These are phyloP conservation scores for Colletotrichum tropicale DNA, from an alignment of 2,329 filamentous ascomycete species.

Conservation along the genomic window DNA sequence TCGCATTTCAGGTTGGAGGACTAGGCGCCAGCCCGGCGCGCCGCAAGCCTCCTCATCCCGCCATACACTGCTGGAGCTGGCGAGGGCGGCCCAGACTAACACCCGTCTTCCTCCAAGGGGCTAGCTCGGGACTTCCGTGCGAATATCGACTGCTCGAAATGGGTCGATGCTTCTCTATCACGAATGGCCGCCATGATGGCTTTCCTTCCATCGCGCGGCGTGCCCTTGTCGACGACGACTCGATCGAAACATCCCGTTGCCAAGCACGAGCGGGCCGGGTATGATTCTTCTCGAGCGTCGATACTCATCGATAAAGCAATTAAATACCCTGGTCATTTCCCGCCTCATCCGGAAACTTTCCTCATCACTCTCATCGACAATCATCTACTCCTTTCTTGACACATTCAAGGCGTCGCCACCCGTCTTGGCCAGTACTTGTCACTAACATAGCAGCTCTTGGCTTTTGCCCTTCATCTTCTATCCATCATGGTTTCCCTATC, in stretches of 20 bases:
- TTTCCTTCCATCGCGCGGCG: background rate
- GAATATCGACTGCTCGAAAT: background rate
- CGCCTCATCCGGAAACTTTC: background rate
- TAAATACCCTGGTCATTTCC: constrained; percentile 4
- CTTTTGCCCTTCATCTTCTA: background rate
- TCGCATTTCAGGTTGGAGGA: background rate
- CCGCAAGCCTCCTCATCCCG: background rate
- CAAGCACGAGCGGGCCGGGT: background rate
- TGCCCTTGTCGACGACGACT: background rate
- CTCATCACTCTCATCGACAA: constrained; percentile 1
- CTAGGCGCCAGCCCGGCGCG: background rate
- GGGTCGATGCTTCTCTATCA: background rate
- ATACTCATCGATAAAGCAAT: background rate
- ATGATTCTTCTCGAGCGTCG: background rate
- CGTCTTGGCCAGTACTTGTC: constrained; percentile 9
- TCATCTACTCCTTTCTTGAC: background rate
- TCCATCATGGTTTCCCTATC: constrained; percentile 12
- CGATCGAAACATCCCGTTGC: background rate
- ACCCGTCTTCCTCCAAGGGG: background rate
- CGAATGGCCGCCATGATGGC: background rate
- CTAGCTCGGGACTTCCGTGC: background rate
- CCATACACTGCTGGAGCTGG: background rate
- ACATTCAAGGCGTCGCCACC: constrained; percentile 4
- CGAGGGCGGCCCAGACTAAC: background rate
- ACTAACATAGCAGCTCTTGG: background rate